Evolutionary conservation across 169 alveolate species (phyloP).

Genomic region (Toxoplasma gondii): DNA sequence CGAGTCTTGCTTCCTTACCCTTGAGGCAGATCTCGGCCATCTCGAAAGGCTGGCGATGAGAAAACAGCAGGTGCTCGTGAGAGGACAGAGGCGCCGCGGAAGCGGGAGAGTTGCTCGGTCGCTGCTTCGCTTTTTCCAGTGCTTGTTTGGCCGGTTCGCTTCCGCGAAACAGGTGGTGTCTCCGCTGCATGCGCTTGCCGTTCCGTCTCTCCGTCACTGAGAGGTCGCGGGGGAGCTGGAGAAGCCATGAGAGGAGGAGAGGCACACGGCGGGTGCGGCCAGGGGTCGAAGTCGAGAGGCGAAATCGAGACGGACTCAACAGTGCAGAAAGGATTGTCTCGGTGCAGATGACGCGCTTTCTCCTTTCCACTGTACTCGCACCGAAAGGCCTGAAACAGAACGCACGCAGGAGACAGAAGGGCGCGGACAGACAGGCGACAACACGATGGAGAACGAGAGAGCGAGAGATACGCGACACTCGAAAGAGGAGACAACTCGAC

Average conservation of each 20-base stretch:
- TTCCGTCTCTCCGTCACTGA: neutral
- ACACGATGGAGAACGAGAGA: neutral
- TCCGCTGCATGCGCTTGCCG: neutral
- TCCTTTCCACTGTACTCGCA: slow-evolving; percentile 14
- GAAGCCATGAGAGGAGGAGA: neutral
- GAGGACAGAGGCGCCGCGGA: neutral
- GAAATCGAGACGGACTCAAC: neutral
- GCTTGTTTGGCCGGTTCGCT: neutral
- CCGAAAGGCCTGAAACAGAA: neutral
- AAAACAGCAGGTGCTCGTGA: neutral
- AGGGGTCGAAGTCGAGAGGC: neutral
- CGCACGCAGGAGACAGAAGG: neutral
- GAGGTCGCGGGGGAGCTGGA: neutral
- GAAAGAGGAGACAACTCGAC: too few relatives aligned
- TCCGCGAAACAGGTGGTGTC: neutral
- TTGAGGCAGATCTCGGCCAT: neutral
- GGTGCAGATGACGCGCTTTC: neutral
- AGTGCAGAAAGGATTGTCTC: neutral
- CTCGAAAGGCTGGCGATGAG: neutral
- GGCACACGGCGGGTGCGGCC: neutral
- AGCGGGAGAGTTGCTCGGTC: neutral
- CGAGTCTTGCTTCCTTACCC: neutral
- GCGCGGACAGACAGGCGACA: neutral
- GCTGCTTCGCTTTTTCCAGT: neutral
- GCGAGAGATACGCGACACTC: neutral